A percentile compares a stretch with the other conserved stretches of the same genome.
Evolutionary conservation across 169 alveolate genomes (phyloP).

Genomic region (Babesia ovata): DNA sequence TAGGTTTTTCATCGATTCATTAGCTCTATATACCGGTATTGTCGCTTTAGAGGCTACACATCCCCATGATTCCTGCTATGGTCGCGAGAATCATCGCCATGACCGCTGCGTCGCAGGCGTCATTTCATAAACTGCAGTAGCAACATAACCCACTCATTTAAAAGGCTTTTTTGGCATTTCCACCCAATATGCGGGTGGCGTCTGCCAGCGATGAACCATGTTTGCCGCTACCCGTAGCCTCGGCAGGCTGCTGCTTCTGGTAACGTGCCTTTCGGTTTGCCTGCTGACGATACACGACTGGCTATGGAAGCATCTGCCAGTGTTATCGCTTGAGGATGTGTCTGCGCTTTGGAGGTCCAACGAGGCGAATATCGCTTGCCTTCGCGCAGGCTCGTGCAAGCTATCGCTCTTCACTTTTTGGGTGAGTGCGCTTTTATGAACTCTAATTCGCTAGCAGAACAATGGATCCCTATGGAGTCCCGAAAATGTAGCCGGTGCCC

Average conservation of each 20-base stretch:
- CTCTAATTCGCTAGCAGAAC: neutral
- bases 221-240: slow-evolving; percentile 14
- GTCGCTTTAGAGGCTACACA: neutral
- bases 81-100: too few species aligned
- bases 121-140: too few species aligned
- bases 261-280: neutral
- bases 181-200: slow-evolving; percentile 2
- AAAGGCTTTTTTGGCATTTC: neutral
- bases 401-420: slow-evolving; percentile 10
- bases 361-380: slow-evolving; percentile 15
- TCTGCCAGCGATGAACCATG: slow-evolving; percentile 28
- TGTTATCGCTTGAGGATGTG: slow-evolving; percentile 15
- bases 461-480: slow-evolving; percentile 7
- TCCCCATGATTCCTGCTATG: neutral
- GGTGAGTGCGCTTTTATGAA: neutral
- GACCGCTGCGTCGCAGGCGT: too few species aligned
- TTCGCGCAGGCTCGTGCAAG: slow-evolving; percentile 5
- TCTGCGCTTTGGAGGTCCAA: slow-evolving; percentile 2
- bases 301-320: neutral
- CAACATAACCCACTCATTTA: too few species aligned
- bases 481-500: neutral
- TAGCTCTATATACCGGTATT: neutral
- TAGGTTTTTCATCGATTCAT: neutral
- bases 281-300: neutral
- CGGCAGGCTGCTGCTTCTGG: slow-evolving; percentile 20